Conservation (phyloP, 345 rosid genomes). For the Dipteronia dyeriana region DNA sequence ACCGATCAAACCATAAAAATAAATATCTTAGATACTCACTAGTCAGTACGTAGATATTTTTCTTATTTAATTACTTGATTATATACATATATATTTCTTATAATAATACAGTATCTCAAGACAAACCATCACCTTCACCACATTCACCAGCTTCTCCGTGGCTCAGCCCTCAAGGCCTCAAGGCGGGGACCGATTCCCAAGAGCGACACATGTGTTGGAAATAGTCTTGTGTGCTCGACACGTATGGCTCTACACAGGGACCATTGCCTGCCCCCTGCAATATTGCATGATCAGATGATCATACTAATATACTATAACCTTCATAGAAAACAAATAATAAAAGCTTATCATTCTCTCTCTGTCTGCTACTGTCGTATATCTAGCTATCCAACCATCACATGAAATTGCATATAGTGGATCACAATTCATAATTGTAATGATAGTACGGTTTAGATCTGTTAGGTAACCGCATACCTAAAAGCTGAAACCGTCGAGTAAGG, state of each 20-base stretch:
- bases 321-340: not conserved
- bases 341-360: not conserved
- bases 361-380: not conserved
- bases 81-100: not conserved
- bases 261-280: conserved; percentile 20
- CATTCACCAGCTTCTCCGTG: not conserved
- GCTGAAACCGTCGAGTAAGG: too few species aligned
- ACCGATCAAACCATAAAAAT: too few species aligned
- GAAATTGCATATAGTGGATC: conserved; percentile 10
- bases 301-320: not conserved
- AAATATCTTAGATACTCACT: too few species aligned
- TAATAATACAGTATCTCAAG: not conserved
- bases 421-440: not conserved
- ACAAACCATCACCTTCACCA: conserved; percentile 10
- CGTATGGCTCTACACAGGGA: conserved; percentile 23
- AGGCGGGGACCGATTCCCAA: conserved; percentile 44
- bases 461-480: too few species aligned
- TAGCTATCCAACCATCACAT: conserved; percentile 1
- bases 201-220: conserved; percentile 20
- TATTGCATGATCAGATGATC: not conserved
- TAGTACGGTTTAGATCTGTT: too few species aligned
- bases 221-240: conserved; percentile 15
- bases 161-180: conserved; percentile 51
- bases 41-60: too few species aligned
- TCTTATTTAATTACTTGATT: not conserved